Conservation (phyloP, 2,329 filamentous ascomycete species). For the Ceratocystis ficicola region DNA sequence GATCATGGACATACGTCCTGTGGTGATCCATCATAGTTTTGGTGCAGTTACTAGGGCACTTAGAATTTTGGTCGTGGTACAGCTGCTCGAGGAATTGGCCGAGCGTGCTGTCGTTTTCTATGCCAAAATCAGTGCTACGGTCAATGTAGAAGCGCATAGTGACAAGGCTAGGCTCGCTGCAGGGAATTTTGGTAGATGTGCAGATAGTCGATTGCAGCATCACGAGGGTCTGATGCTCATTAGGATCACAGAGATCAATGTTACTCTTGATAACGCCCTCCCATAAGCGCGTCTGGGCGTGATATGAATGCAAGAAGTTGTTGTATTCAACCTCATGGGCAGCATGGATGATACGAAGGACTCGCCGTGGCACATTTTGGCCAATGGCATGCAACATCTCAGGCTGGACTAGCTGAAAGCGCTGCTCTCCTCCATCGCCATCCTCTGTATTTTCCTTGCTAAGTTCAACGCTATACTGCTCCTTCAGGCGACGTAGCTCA, state of each 20-base stretch:
- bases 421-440: slow-evolving; percentile 53
- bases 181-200: slow-evolving; percentile 85
- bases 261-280: slow-evolving; percentile 87
- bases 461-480: slow-evolving; percentile 39
- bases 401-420: slow-evolving; percentile 83
- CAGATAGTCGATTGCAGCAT: slow-evolving; percentile 90
- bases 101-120: slow-evolving; percentile 80
- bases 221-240: slow-evolving; percentile 90
- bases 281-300: slow-evolving; percentile 91
- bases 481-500: slow-evolving; percentile 69
- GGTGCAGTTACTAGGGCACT: slow-evolving; percentile 77
- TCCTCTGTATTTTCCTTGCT: slow-evolving; percentile 29
- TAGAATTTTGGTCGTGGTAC: slow-evolving; percentile 60
- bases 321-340: slow-evolving; percentile 96
- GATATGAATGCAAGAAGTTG: slow-evolving; percentile 83
- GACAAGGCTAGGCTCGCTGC: slow-evolving; percentile 79
- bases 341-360: slow-evolving; percentile 86
- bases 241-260: slow-evolving; percentile 81
- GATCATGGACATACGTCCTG: slow-evolving; percentile 90
- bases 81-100: slow-evolving; percentile 93
- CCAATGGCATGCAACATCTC: slow-evolving; percentile 87
- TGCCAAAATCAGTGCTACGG: slow-evolving; percentile 57
- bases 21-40: slow-evolving; percentile 86
- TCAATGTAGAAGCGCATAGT: slow-evolving; percentile 91
- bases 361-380: slow-evolving; percentile 67